phyloP scores from a whole-genome alignment of 2,329 filamentous ascomycete species.

The Escovopsis sp. region DNA sequence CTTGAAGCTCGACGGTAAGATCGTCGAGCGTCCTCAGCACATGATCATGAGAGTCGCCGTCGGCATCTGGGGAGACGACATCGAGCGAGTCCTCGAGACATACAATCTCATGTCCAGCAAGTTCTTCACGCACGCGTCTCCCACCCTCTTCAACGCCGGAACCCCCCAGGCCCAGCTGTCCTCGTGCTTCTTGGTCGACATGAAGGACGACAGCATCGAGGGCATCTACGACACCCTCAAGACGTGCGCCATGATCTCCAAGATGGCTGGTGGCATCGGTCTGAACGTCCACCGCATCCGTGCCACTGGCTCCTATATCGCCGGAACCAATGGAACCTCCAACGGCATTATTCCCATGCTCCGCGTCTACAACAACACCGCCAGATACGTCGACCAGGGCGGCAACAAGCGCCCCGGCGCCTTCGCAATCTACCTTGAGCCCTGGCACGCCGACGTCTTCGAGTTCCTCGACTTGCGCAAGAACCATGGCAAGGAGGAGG shows the following conservation, averaged over 20 bases:
- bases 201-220: conserved; percentile 99
- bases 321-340: conserved; percentile 93
- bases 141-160: conserved; percentile 94
- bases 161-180: conserved; percentile 90
- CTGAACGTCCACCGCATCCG: conserved; percentile 94
- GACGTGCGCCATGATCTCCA: conserved; percentile 99
- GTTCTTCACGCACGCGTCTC: conserved; percentile 95
- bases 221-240: conserved; percentile 98
- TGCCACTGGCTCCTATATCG: conserved; percentile 94
- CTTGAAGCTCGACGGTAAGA: conserved; percentile 86
- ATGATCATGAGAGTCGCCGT: conserved; percentile 99
- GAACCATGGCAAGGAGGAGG: conserved; percentile 98
- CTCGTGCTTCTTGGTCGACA: conserved; percentile 97
- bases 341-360: conserved; percentile 98
- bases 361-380: conserved; percentile 98
- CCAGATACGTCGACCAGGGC: conserved; percentile 95
- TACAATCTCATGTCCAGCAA: conserved; percentile 99
- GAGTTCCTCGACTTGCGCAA: conserved; percentile 96
- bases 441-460: conserved; percentile 96
- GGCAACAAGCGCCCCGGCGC: conserved; percentile 98
- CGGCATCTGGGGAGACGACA: conserved; percentile 87
- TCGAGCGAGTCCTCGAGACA: conserved; percentile 90
- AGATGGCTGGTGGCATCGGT: conserved; percentile 96
- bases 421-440: conserved; percentile 97
- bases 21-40: conserved; percentile 94